phyloP scores from a whole-genome alignment of 2,329 filamentous ascomycete species.

The Fusarium armeniacum region DNA sequence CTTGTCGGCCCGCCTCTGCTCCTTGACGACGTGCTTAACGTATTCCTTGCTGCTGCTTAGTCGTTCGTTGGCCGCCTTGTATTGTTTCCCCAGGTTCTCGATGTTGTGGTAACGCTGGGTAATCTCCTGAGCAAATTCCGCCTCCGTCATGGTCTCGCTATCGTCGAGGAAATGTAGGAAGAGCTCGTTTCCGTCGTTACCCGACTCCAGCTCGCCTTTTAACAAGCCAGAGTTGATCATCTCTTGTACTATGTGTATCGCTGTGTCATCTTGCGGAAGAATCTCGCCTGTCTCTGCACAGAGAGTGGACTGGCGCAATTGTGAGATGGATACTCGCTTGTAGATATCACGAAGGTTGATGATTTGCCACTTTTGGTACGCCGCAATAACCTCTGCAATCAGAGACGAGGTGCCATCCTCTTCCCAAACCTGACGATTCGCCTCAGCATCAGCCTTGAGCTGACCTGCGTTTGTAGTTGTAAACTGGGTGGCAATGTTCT shows the following conservation, averaged over 20 bases:
- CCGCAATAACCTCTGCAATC: constrained; percentile 75
- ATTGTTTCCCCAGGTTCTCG: constrained; percentile 61
- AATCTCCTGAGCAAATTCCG: constrained; percentile 64
- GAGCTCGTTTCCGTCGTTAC: constrained; percentile 57
- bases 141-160: constrained; percentile 62
- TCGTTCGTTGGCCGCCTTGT: constrained; percentile 67
- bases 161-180: constrained; percentile 67
- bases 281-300: constrained; percentile 66
- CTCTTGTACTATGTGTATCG: constrained; percentile 62
- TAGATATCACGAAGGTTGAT: constrained; percentile 81
- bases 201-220: constrained; percentile 64
- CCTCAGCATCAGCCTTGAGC: constrained; percentile 74
- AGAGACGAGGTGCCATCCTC: constrained; percentile 81
- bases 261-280: constrained; percentile 60
- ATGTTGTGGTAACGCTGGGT: constrained; percentile 59
- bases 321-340: constrained; percentile 67
- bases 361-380: constrained; percentile 83
- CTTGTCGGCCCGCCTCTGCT: constrained; percentile 63
- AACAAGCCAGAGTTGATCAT: constrained; percentile 71
- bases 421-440: constrained; percentile 70
- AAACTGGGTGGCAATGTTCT: constrained; percentile 78
- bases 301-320: constrained; percentile 65
- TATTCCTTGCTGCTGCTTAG: constrained; percentile 70
- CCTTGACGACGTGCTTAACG: constrained; percentile 61
- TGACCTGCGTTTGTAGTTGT: constrained; percentile 65